Evolutionary conservation across 257 asterid species (phyloP).

Genomic region (Rauvolfia tetraphylla): DNA sequence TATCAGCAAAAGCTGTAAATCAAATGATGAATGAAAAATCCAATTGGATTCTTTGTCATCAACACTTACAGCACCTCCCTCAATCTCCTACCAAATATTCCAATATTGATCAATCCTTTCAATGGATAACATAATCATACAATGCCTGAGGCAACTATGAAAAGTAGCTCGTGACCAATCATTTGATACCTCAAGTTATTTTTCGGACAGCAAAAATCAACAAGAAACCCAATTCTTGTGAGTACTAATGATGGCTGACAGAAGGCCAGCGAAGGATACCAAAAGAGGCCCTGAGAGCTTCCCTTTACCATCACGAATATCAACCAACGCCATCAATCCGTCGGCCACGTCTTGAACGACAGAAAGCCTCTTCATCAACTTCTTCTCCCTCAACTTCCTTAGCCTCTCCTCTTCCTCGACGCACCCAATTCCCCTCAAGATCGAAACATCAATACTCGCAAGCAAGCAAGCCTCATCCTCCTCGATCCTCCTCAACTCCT

Average conservation of each 20-base stretch:
- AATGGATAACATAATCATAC: neutral
- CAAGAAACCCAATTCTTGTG: slow-evolving; percentile 87
- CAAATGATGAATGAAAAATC: neutral
- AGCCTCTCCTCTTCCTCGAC: slow-evolving; percentile 48
- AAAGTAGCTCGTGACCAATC: neutral
- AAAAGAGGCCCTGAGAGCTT: slow-evolving; percentile 51
- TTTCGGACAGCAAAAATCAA: slow-evolving; percentile 9
- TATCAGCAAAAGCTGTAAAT: neutral
- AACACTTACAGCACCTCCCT: neutral
- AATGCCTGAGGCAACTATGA: neutral
- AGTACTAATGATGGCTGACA: slow-evolving; percentile 74
- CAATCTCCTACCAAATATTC: neutral
- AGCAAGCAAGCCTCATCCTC: slow-evolving; percentile 53
- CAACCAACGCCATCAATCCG: slow-evolving; percentile 82
- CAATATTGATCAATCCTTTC: neutral
- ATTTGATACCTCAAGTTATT: neutral
- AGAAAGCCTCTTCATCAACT: slow-evolving; percentile 70
- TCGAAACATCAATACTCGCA: slow-evolving; percentile 43
- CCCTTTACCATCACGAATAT: slow-evolving; percentile 74
- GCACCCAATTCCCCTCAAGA: slow-evolving; percentile 41
- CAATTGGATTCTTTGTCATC: neutral
- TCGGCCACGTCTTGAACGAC: slow-evolving; percentile 84
- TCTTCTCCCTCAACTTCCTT: slow-evolving; percentile 71
- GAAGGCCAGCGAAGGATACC: slow-evolving; percentile 63
- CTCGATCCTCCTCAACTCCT: slow-evolving; percentile 45